Conservation (phyloP, 768 basidiomycete genomes). For the Nidula microcarpa region DNA sequence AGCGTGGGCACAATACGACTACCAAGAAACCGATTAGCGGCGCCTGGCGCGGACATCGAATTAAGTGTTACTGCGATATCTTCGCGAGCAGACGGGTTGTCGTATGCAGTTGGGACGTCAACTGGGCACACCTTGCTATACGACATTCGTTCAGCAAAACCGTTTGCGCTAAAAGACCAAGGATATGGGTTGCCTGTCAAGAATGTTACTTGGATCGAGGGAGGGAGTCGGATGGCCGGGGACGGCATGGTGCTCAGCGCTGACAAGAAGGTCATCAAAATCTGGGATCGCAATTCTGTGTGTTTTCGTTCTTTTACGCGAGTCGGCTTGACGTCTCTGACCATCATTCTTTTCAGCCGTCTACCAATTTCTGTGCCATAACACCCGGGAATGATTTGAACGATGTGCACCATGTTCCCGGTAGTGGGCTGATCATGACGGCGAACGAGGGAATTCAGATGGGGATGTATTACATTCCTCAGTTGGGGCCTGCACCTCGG, state of each 20-base stretch:
- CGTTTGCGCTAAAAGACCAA: slow-evolving; percentile 92
- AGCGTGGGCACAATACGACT: slow-evolving; percentile 67
- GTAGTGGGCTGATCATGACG: slow-evolving; percentile 84
- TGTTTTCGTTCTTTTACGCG: slow-evolving; percentile 19
- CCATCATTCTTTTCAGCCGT: slow-evolving; percentile 46
- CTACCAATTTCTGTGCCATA: slow-evolving; percentile 86
- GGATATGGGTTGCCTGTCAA: slow-evolving; percentile 92
- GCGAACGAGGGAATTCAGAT: slow-evolving; percentile 98
- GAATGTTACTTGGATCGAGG: slow-evolving; percentile 86
- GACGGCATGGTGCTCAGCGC: slow-evolving; percentile 88
- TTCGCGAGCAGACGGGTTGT: slow-evolving; percentile 84
- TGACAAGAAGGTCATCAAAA: slow-evolving; percentile 96
- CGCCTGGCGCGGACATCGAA: slow-evolving; percentile 27
- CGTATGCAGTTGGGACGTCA: slow-evolving; percentile 92
- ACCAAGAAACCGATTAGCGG: slow-evolving; percentile 50
- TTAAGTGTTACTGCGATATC: slow-evolving; percentile 82
- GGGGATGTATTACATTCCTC: slow-evolving; percentile 92
- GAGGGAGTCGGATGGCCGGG: slow-evolving; percentile 78
- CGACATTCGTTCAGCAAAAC: slow-evolving; percentile 81
- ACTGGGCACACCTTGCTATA: slow-evolving; percentile 94
- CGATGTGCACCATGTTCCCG: slow-evolving; percentile 85
- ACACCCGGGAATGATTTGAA: slow-evolving; percentile 90
- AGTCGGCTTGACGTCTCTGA: slow-evolving; percentile 1
- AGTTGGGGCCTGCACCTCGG: slow-evolving; percentile 92
- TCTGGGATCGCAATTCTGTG: slow-evolving; percentile 89